Percentiles rank a stretch among this genome's conserved stretches.
Conservation (phyloP, 176 grass and related monocot species). For the Olyra latifolia region DNA sequence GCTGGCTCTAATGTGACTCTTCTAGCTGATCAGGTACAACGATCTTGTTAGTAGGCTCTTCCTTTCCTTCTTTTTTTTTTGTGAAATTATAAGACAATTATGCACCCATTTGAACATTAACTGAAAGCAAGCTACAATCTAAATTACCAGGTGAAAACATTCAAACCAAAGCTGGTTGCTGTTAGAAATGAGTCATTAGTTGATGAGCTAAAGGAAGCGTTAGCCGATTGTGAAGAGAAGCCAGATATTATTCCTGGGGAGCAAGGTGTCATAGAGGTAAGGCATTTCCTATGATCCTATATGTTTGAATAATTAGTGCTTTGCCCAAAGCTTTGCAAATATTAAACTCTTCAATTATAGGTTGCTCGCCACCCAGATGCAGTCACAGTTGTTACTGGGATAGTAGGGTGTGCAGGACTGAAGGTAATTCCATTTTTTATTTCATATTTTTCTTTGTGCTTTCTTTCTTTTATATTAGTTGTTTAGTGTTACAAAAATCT, state of each 20-base stretch:
- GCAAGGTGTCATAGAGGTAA: slow-evolving; percentile 85
- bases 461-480: slow-evolving; percentile 14
- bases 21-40: slow-evolving; percentile 89
- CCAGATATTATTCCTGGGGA: slow-evolving; percentile 99
- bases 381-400: slow-evolving; percentile 91
- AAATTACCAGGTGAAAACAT: slow-evolving; percentile 74
- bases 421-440: slow-evolving; percentile 66
- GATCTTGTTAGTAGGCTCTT: not conserved
- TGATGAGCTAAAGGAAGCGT: slow-evolving; percentile 84
- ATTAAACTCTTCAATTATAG: slow-evolving; percentile 41
- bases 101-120: slow-evolving; percentile 10
- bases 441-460: not conserved
- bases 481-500: not conserved
- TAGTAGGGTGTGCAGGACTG: slow-evolving; percentile 96
- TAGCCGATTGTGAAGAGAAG: slow-evolving; percentile 88
- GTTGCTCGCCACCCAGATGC: slow-evolving; percentile 90
- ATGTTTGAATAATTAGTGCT: not conserved
- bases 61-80: not conserved
- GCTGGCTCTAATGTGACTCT: slow-evolving; percentile 97
- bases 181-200: slow-evolving; percentile 78
- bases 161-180: slow-evolving; percentile 88
- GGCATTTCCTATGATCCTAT: slow-evolving; percentile 20
- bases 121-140: slow-evolving; percentile 12
- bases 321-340: not conserved
- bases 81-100: slow-evolving; percentile 5